Conservation (phyloP, 1,139 yeast species). For the Hansenula anomala region DNA sequence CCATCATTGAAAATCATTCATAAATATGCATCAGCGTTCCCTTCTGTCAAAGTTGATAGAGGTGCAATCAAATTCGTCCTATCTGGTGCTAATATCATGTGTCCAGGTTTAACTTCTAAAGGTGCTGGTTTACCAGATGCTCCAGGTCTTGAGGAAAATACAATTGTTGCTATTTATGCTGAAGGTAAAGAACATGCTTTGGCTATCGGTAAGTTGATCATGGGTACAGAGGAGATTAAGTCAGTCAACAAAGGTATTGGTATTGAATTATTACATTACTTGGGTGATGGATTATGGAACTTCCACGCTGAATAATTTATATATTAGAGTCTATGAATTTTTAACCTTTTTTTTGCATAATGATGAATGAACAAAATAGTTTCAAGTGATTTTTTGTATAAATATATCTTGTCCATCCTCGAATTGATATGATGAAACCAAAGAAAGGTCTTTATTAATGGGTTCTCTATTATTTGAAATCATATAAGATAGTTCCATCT, state of each 20-base stretch:
- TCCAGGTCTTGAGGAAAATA: constrained; percentile 53
- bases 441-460: constrained; percentile 32
- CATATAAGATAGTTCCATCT: constrained; percentile 23
- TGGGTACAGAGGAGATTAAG: constrained; percentile 91
- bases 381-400: background rate
- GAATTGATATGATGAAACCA: constrained; percentile 32
- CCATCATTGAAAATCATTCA: constrained; percentile 80
- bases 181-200: constrained; percentile 91
- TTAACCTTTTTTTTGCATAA: constrained; percentile 2
- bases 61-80: constrained; percentile 95
- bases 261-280: constrained; percentile 75
- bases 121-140: constrained; percentile 85
- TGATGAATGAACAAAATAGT: constrained; percentile 4
- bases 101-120: constrained; percentile 91
- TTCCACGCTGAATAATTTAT: constrained; percentile 34
- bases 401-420: constrained; percentile 10
- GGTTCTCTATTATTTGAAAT: constrained; percentile 12
- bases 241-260: constrained; percentile 85
- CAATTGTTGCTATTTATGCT: constrained; percentile 78
- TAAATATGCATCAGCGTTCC: constrained; percentile 77
- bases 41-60: constrained; percentile 85
- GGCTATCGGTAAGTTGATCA: constrained; percentile 80
- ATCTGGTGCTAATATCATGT: constrained; percentile 95
- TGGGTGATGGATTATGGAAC: constrained; percentile 89
- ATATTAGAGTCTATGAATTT: too few species aligned